Base-by-base conservation (phyloP, 1,284 basidiomycete species). In the Sphagnurus paluster region DNA sequence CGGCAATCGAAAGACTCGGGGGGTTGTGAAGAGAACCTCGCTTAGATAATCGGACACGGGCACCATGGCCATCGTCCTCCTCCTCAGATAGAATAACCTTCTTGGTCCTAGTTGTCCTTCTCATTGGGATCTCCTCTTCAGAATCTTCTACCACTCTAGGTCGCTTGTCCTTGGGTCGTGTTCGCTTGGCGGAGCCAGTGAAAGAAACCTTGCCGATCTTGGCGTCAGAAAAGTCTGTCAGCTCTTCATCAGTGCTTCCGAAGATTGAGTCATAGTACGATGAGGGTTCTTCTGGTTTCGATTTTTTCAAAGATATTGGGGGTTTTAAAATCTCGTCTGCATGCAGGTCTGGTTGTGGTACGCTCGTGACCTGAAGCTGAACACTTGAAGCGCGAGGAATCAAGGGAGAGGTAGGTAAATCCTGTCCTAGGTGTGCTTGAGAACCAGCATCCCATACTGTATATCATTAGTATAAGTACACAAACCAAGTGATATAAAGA, bases 1-100 rank as follows among this genome's bases (percentile, higher is more conserved):
- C n/a, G n/a, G 30, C 30, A 8, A 33, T 33, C 13, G 30, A n/a
- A 33, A 16, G 14, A 4, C 30, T 7, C n/a, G 13, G 2, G 13
- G 30, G 17, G 14, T 14, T 3, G 17, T 16, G 30, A 16, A 13
- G 30, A 16, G 30, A 33, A n/a, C 14, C 17, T n/a, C 4, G 30
- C 30, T 2, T n/a, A 16, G 8, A 5, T 33, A 6, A 16, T 7
- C 13, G 30, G 30, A 16, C 14, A 16, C n/a, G 30, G 17, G 10
- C 14, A 14, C 28, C 32, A 25, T 14, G 29, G 41, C 16, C 37
- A 39, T 28, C 37, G 6, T 25, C 24, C 42, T 54, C 56, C 11
- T 53, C 45, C 16, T 56, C 54, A 21, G 56, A 57, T 39, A 53
- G 16, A n/a, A 57, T 38, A 6, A 54, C 39, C n/a, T 23, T 44